Evolutionary conservation across 495 filamentous ascomycete genomes (phyloP), one percentile per base, ranked within the genome.

Genomic region (Neurospora intermedia): DNA sequence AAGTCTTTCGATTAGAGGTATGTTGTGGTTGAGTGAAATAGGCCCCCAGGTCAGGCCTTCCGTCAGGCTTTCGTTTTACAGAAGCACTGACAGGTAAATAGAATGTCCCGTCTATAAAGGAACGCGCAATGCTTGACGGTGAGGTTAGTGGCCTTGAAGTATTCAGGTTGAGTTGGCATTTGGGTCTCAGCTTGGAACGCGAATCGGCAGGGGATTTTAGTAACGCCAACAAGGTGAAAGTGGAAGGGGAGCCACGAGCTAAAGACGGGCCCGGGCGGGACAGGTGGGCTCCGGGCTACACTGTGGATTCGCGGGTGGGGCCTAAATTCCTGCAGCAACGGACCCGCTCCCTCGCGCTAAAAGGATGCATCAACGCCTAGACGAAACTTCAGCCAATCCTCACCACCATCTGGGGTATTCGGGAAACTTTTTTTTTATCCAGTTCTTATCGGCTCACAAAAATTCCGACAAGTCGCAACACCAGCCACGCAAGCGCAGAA

Each of bases 311-410:
- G 48, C 20, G 48, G 54, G 27, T 13, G 54, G 54, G 27, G 54
- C 27, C 27, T 27, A 66, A 35, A 66, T 66, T 66, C 54, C 54
- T 66, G 54, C 54, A 66, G 54, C 27, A 38, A 66, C 54, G 54
- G 54, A 66, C 31, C 54, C 45, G 70, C 70, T 11, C 72, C 70
- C 73, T 11, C 72, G 73, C 73, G 74, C 69, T 73, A 69, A 75
- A 42, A n/a, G n/a, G n/a, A 59, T 66, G 72, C 74, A 75, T 75
- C 74, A 75, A 73, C 42, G 74, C 74, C 74, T 62, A 31, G 27
- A 31, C 27, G 2, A 59, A 75, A 75, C 66, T 54, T n/a, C 39
- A 54, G 46, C 70, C 73, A 74, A 72, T 62, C 70, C 45, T 74
- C 45, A 39, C 43, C 46, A 43, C 73, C 54, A 69, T 72, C 70